Conservation (phyloP, 2,329 filamentous ascomycete genomes). For the Phoma sp. region DNA sequence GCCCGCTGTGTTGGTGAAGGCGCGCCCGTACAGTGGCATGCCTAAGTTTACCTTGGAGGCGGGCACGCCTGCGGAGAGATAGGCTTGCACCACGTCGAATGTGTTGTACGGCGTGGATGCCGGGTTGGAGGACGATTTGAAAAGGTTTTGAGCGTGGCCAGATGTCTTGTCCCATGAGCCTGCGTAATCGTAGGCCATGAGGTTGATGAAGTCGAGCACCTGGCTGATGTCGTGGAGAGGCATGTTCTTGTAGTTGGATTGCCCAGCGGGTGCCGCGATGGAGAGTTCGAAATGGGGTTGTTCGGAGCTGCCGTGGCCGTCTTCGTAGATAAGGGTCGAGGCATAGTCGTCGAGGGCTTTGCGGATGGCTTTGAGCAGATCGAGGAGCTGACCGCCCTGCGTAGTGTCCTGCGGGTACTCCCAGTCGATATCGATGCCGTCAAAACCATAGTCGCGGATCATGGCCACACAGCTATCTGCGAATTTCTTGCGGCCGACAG, state of each 20-base stretch:
- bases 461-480: slow-evolving; percentile 75
- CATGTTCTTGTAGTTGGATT: slow-evolving; percentile 52
- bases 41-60: slow-evolving; percentile 81
- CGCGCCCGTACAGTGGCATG: slow-evolving; percentile 90
- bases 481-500: slow-evolving; percentile 68
- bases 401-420: slow-evolving; percentile 51
- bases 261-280: slow-evolving; percentile 54
- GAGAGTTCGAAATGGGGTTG: slow-evolving; percentile 53
- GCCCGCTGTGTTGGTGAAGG: slow-evolving; percentile 80
- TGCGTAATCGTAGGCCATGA: slow-evolving; percentile 64
- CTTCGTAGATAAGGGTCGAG: slow-evolving; percentile 32
- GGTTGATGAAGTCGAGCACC: slow-evolving; percentile 57
- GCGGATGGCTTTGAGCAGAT: slow-evolving; percentile 49
- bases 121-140: slow-evolving; percentile 63
- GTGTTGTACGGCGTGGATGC: slow-evolving; percentile 79
- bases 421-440: slow-evolving; percentile 58
- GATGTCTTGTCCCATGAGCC: slow-evolving; percentile 77
- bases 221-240: slow-evolving; percentile 50
- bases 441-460: slow-evolving; percentile 79
- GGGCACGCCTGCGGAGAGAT: slow-evolving; percentile 66
- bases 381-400: slow-evolving; percentile 51
- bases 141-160: slow-evolving; percentile 84
- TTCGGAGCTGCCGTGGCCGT: slow-evolving; percentile 17
- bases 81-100: slow-evolving; percentile 72
- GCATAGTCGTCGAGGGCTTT: slow-evolving; percentile 51